Base-by-base conservation (phyloP, 345 rosid genomes). In the Rubroshorea leprosula region DNA sequence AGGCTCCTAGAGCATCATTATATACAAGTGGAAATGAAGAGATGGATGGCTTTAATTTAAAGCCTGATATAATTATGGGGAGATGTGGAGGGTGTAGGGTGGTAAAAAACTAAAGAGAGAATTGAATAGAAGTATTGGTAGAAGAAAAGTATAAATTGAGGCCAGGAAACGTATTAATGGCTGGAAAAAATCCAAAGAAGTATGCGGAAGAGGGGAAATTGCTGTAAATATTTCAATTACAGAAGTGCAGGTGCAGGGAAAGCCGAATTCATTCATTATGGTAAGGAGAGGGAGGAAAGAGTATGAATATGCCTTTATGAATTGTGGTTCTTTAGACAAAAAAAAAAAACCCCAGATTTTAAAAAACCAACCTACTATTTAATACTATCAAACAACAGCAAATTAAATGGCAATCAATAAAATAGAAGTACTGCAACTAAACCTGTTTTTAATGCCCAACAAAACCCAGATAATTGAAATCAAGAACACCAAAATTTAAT, bases 41-140 rank as follows among this genome's bases (percentile, higher is more conserved):
- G 65, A 58, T 81, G 60, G 79, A 72, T 58, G 83, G 71, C 80
- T 48, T 76, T 63, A 70, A 69, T 75, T 83, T 75, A 84, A 88
- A 79, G 83, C 82, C 71, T 76, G 72, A 74, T 71, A 80, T 60
- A 89, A 89, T 85, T 76, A 71, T 56, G 82, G 77, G 76, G 75
- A 76, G 88, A 76, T 80, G 79, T 68, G 81, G 83, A 68, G 70
- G 4, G 78, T 46, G 64, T 41, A 67, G 54, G 41, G 69, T 50
- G 63, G 66, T 64, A 56, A 9, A 71, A 58, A 73, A 72, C 54
- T 57, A 58, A 61, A 68, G 62, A 72, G 63, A 71, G 69, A 67
- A n/a, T n/a, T n/a, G 82, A 78, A 82, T 67, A 74, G 70, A 74
- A 72, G 81, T 57, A 60, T 61, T 67, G 73, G 81, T 74, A 68